Base-by-base conservation (phyloP, 2,329 filamentous ascomycete species). In the Pochonia chlamydosporia region DNA sequence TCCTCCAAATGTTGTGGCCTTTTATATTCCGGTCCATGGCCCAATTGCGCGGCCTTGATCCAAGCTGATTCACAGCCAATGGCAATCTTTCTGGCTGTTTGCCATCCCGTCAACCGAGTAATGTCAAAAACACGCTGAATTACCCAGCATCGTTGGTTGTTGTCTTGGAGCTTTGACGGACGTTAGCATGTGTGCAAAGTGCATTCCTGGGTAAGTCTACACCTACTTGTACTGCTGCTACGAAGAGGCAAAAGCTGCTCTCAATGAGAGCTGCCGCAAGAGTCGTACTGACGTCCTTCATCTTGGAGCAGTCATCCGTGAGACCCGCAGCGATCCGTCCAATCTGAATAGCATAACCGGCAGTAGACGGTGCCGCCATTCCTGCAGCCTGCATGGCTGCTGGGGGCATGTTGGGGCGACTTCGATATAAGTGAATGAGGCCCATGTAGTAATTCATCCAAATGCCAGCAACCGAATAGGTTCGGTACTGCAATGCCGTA, bases 381-480 rank as follows among this genome's bases (percentile, higher is more conserved):
- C 85, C 86, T 0, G 89, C 89, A 3, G 93, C 90, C 57, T 90
- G 80, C 81, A 95, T 90, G 30, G 90, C 87, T 8, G 91, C 84
- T 0, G 92, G 89, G 1, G 91, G 92, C 90, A 96, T 96, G 21
- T 79, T 80, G 0, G 93, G 93, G 56, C 96, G 91, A 1, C 84
- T 76, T 28, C 93, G 79, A 49, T 92, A 74, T n/a, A 93, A 76
- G 46, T 91, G 77, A 48, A 97, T 92, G 40, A 89, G 76, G 1
- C 85, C 84, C 74, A 92, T 88, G 65, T 95, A 87, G 63, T 88
- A 91, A 54, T 91, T 85, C 60, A 87, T 82, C 89, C 90, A 96
- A 20, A 96, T 75, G 28, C 88, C 85, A 3, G 87, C 88, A 52
- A 97, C 86, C n/a, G 85, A 84, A 63, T 89, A 92, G 2, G 87